Base-by-base conservation (phyloP, 1,139 yeast genomes). In the Groenewaldozyma auringiensis region DNA sequence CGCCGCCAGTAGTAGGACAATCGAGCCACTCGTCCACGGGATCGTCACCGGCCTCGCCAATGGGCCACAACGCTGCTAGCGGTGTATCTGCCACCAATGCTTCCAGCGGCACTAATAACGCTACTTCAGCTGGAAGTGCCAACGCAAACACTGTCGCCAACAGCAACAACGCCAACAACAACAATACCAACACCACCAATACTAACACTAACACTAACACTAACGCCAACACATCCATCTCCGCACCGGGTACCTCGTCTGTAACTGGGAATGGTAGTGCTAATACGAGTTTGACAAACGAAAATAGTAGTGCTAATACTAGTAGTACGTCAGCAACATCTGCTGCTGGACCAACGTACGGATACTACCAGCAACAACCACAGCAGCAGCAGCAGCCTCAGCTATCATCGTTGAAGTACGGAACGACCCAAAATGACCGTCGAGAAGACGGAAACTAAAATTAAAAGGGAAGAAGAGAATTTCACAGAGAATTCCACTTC, bases 51-150 rank as follows among this genome's bases (percentile, higher is more conserved):
- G 8, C 36, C 11, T 33, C 36, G 6, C 36, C 36, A 14, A 11
- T 33, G 13, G 36, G 36, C 11, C 4, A 6, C 11, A 33, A 33
- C 9, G 13, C 16, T 17, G 17, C 37, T 13, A 33, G 37, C 14
- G 20, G 20, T 31, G 38, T 21, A 14, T 4, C 41, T 4, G 17
- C 35, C 32, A n/a, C 4, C 32, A 21, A 21, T 38, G 14, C 33
- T 29, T 8, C 21, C 40, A 6, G n/a, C n/a, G n/a, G n/a, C n/a
- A n/a, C n/a, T n/a, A n/a, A n/a, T n/a, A 22, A 22, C 14, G 41
- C 41, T 4, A 22, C 41, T 9, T 38, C 41, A 27, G 31, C 31
- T 9, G 13, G 17, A 38, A n/a, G n/a, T n/a, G 16, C 25, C 21
- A 21, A 17, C 17, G 40, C 40, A 37, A 18, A 37, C 21, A 21